Base-by-base conservation (phyloP, 2,329 filamentous ascomycete species). In the Fusarium nelsonii region DNA sequence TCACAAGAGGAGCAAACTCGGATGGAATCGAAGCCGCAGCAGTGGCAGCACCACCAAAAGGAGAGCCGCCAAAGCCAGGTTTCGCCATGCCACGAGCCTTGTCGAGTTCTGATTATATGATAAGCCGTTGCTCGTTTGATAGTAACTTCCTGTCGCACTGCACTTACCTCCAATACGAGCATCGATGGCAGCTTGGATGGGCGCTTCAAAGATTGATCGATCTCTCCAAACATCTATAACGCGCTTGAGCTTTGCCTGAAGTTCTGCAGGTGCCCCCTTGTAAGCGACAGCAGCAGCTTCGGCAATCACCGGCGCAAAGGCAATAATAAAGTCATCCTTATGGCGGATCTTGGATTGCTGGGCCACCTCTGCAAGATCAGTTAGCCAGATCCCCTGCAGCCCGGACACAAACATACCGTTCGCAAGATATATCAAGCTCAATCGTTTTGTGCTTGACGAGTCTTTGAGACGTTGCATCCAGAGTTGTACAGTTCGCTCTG, bases 171-270 rank as follows among this genome's bases (percentile, higher is more conserved):
- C 90, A 54, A 98, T 84, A 32, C 92, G 87, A 60, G 87, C 83
- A 76, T 98, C 95, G 53, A 97, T 89, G 2, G 91, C 91, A 58
- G 90, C 88, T 77, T 97, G 91, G 49, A 97, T 92, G 1, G 91
- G 87, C 1, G 79, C 79, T 65, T 97, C 93, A 74, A 99, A 99
- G 45, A 99, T 96, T 53, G 84, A 82, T 36, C 96, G 87, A 74
- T 95, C 90, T 76, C 91, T 91, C 96, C 96, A 99, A 18, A 99
- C 96, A 75, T 98, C 95, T 4, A 98, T 88, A 1, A 98, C 95
- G 33, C 96, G 88, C 64, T 91, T 88, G 37, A 99, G 84, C 78
- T 97, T 97, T 61, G 88, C 87, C 78, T 98, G 96, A 30, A 97
- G 89, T 52, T 99, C 95, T 37, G 89, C 86, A 9, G 92, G 89